Conservation (phyloP, 352 stramenopile species). For the Phytophthora pinifolia region DNA sequence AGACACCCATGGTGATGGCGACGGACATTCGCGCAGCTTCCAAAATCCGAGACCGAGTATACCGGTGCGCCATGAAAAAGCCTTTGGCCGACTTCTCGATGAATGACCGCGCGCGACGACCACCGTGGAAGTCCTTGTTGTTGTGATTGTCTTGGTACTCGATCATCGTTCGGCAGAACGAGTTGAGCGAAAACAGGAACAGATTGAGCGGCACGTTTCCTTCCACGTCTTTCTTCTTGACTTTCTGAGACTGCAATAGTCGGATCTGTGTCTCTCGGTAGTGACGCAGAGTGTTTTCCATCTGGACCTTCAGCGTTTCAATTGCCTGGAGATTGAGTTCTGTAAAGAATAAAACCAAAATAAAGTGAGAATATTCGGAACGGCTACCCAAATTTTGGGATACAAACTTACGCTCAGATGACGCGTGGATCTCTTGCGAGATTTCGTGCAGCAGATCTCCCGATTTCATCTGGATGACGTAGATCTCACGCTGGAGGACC, state of each 20-base stretch:
- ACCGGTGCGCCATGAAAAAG: conserved; percentile 53
- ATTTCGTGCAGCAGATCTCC: conserved; percentile 74
- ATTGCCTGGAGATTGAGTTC: conserved; percentile 57
- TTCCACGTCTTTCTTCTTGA: conserved; percentile 68
- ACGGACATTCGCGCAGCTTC: conserved; percentile 53
- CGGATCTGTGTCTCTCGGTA: conserved; percentile 66
- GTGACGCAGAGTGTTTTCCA: conserved; percentile 64
- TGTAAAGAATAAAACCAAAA: conserved; percentile 6
- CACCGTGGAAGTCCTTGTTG: conserved; percentile 49
- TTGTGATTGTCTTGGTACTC: conserved; percentile 71
- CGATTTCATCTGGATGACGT: conserved; percentile 71
- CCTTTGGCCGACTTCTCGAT: conserved; percentile 42
- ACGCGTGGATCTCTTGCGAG: conserved; percentile 55
- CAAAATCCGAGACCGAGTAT: conserved; percentile 40
- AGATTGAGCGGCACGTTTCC: conserved; percentile 82
- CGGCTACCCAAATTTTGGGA: background rate
- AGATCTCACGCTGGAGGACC: conserved; percentile 76
- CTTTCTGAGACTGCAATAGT: conserved; percentile 47
- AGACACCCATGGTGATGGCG: conserved; percentile 64
- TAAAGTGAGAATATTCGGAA: background rate
- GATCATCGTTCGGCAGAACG: conserved; percentile 76
- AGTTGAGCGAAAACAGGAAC: conserved; percentile 85
- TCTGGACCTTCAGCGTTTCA: conserved; percentile 51
- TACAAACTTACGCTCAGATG: conserved; percentile 35
- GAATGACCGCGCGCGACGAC: conserved; percentile 53